phyloP scores from a whole-genome alignment of 257 asterid species.

The Salvia hispanica region DNA sequence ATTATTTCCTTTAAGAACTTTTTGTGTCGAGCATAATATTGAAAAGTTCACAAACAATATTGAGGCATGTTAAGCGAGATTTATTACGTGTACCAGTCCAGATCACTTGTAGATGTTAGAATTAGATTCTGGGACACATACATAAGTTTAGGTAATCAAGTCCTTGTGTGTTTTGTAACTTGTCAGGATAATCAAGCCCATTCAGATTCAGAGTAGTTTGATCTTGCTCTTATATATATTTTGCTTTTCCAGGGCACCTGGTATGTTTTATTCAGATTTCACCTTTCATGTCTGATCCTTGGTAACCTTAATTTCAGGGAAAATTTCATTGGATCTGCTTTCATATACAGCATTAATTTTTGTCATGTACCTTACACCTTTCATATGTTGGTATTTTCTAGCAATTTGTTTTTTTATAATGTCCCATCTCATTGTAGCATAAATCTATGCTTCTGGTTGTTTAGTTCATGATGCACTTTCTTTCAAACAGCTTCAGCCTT shows the following conservation, averaged over 20 bases:
- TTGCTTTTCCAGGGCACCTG: not conserved
- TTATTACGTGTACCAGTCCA: not conserved
- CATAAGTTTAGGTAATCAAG: not conserved
- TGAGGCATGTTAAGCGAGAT: not conserved
- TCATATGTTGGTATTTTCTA: not conserved
- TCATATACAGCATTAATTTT: not conserved
- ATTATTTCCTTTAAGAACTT: too few species aligned
- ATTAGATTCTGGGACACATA: slow-evolving; percentile 8
- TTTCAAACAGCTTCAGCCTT: not conserved
- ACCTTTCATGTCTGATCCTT: not conserved
- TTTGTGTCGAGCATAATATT: too few species aligned
- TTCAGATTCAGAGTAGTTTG: not conserved
- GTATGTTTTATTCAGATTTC: not conserved
- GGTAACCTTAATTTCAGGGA: not conserved
- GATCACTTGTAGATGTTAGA: not conserved
- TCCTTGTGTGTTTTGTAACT: not conserved
- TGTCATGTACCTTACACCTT: not conserved
- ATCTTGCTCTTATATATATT: slow-evolving; percentile 1
- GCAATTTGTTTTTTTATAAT: slow-evolving; percentile 17
- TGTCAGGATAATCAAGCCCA: too few species aligned
- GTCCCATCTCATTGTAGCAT: slow-evolving; percentile 10
- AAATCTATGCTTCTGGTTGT: not conserved
- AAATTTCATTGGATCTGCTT: not conserved
- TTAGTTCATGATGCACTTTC: slow-evolving; percentile 3
- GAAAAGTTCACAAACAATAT: not conserved